These are phyloP conservation scores for Talaromyces sp. DNA, from an alignment of 2,329 filamentous ascomycete species.

Conservation along the genomic window DNA sequence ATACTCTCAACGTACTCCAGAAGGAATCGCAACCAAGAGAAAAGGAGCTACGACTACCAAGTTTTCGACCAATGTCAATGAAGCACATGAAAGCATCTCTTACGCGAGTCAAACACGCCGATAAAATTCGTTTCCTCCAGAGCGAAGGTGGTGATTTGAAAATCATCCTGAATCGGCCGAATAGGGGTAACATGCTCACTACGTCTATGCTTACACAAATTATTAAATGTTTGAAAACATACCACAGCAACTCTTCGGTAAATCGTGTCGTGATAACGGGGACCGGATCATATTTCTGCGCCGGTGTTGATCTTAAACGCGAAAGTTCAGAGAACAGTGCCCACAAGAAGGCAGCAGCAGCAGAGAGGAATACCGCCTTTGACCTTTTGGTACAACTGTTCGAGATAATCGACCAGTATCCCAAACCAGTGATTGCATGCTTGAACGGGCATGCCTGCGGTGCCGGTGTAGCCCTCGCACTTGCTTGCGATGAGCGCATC, in stretches of 20 bases:
- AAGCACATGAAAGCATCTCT: slow-evolving; percentile 6
- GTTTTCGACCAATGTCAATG: slow-evolving; percentile 3
- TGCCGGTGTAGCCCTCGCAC: slow-evolving; percentile 45
- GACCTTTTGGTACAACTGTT: slow-evolving; percentile 30
- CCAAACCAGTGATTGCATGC: slow-evolving; percentile 43
- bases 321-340: not conserved
- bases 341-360: slow-evolving; percentile 20
- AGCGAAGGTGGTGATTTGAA: slow-evolving; percentile 30
- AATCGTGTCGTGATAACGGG: slow-evolving; percentile 39
- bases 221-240: slow-evolving; percentile 27
- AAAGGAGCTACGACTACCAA: not conserved
- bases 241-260: slow-evolving; percentile 26
- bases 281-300: slow-evolving; percentile 41
- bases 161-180: slow-evolving; percentile 34
- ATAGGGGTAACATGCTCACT: slow-evolving; percentile 43
- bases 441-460: slow-evolving; percentile 46
- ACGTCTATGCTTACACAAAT: slow-evolving; percentile 35
- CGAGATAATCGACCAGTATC: slow-evolving; percentile 37
- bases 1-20: not conserved
- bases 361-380: slow-evolving; percentile 21
- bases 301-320: slow-evolving; percentile 37
- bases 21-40: not conserved
- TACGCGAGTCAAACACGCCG: slow-evolving; percentile 9
- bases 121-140: slow-evolving; percentile 29
- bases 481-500: slow-evolving; percentile 42